phyloP scores from a whole-genome alignment of 768 basidiomycete species.

The Holtermanniella nyarrowii region DNA sequence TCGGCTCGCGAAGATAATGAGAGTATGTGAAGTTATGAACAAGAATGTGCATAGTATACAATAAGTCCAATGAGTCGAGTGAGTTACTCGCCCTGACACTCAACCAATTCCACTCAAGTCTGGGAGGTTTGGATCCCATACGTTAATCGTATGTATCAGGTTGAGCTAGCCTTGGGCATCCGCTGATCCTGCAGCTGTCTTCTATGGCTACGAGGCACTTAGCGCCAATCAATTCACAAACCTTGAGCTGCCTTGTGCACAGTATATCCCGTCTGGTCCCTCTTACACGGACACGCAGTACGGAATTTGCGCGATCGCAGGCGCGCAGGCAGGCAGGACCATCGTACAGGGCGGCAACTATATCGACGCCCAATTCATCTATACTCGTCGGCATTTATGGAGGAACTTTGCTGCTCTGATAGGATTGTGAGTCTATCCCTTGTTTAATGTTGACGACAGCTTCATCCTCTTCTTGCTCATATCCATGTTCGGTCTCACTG shows the following conservation, averaged over 20 bases:
- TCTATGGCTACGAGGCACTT: not conserved
- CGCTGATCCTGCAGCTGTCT: too few species aligned
- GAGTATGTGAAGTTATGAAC: too few species aligned
- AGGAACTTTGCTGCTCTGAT: conserved; percentile 29
- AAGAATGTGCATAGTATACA: too few species aligned
- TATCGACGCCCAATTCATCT: conserved; percentile 9
- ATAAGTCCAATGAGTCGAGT: too few species aligned
- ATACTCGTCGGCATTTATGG: conserved; percentile 20
- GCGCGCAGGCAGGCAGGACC: conserved; percentile 20
- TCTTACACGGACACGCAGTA: conserved; percentile 5
- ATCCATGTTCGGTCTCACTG: conserved; percentile 10
- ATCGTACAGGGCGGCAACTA: conserved; percentile 17
- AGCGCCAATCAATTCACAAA: conserved; percentile 10
- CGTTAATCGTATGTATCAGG: not conserved
- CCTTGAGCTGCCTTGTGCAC: conserved; percentile 3
- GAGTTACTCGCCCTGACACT: too few species aligned
- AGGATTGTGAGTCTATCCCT: conserved; percentile 5
- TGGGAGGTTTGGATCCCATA: too few species aligned
- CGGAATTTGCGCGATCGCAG: conserved; percentile 22
- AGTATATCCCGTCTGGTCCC: conserved; percentile 10
- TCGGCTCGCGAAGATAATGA: too few species aligned
- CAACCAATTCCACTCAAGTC: too few species aligned
- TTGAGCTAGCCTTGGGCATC: too few species aligned
- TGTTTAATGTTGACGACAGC: not conserved
- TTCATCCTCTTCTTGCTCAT: conserved; percentile 32